Evolutionary conservation across 148 eudicot species (phyloP).

Genomic region (Limonium bicolor): DNA sequence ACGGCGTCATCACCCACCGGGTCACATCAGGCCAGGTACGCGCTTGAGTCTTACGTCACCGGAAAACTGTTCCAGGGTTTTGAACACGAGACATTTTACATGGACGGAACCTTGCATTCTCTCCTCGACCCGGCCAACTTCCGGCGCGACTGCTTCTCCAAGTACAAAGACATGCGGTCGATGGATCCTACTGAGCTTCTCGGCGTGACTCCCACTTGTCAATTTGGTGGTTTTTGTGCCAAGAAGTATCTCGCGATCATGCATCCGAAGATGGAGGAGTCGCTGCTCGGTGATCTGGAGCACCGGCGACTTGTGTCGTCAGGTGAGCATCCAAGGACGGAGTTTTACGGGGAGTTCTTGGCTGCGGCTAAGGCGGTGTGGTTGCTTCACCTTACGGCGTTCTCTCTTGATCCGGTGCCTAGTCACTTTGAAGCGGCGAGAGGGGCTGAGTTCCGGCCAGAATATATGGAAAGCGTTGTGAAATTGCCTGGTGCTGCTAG

Average conservation of each 20-base stretch:
- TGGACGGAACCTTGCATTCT: conserved; percentile 88
- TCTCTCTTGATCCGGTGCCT: conserved; percentile 78
- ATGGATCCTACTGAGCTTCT: conserved; percentile 93
- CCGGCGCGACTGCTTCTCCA: conserved; percentile 71
- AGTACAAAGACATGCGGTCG: conserved; percentile 77
- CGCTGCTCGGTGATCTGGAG: conserved; percentile 74
- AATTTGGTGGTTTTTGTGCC: conserved; percentile 68
- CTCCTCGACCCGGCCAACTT: conserved; percentile 74
- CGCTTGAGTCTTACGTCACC: conserved; percentile 73
- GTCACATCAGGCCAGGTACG: conserved; percentile 58
- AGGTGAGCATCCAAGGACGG: conserved; percentile 74
- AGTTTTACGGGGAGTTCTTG: conserved; percentile 64
- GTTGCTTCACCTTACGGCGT: conserved; percentile 89
- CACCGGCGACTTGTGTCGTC: conserved; percentile 59
- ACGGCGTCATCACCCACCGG: conserved; percentile 15
- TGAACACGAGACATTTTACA: conserved; percentile 96
- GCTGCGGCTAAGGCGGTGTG: conserved; percentile 78
- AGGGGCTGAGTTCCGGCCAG: conserved; percentile 68
- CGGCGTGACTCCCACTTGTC: conserved; percentile 68
- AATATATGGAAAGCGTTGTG: conserved; percentile 82
- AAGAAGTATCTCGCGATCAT: conserved; percentile 75
- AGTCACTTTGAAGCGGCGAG: conserved; percentile 84
- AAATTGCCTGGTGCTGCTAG: conserved; percentile 39
- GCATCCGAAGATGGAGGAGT: conserved; percentile 95
- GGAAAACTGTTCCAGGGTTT: conserved; percentile 85